Conservation (phyloP, 257 asterid genomes). For the Echium plantagineum region DNA sequence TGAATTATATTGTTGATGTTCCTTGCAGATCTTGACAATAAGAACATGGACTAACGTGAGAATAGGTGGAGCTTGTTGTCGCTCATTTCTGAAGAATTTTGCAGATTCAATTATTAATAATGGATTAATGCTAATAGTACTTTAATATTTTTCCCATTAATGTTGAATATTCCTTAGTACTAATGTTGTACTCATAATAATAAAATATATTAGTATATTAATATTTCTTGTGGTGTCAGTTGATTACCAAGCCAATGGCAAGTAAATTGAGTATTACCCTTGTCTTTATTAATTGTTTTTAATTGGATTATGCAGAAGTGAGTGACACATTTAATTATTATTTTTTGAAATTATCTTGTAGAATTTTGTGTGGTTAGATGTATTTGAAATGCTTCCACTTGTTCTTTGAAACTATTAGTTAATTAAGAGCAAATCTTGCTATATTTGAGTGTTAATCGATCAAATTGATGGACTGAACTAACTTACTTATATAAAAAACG, state of each 20-base stretch:
- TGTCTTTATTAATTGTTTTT: not conserved
- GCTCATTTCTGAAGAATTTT: not conserved
- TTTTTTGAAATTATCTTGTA: no score
- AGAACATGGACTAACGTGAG: constrained; percentile 6
- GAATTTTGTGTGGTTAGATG: no score
- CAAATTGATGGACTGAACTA: no score
- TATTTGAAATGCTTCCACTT: no score
- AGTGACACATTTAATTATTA: no score
- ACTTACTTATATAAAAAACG: no score
- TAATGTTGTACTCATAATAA: not conserved
- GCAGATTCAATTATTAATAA: not conserved
- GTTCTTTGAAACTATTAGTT: no score
- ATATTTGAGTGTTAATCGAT: no score
- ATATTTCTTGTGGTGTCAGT: not conserved
- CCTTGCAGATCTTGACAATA: constrained; percentile 2
- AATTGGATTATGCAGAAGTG: no score
- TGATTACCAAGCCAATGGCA: not conserved
- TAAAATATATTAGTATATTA: not conserved
- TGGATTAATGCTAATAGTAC: no score
- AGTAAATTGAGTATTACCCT: not conserved
- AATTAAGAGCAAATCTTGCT: no score
- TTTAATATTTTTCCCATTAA: not conserved
- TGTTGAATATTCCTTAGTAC: not conserved
- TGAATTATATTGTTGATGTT: not conserved
- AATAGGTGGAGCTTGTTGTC: constrained; percentile 3